Conservation (phyloP, 2,329 filamentous ascomycete species). For the Claviceps arundinis region DNA sequence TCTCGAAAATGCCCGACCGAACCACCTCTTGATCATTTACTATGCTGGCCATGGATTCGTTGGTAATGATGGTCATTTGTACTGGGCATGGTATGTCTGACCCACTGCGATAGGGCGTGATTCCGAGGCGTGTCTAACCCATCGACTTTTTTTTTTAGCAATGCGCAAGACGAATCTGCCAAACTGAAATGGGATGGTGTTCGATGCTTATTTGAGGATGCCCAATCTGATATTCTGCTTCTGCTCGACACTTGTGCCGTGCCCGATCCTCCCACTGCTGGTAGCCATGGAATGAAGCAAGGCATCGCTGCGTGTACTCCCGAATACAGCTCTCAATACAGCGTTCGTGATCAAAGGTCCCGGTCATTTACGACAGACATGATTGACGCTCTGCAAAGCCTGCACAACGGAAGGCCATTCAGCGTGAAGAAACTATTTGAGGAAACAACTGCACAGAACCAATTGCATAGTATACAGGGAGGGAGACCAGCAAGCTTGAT, state of each 20-base stretch:
- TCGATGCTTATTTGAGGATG: slow-evolving; percentile 48
- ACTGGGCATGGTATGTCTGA: slow-evolving; percentile 51
- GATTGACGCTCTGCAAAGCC: slow-evolving; percentile 39
- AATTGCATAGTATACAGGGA: slow-evolving; percentile 30
- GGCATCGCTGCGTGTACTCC: slow-evolving; percentile 45
- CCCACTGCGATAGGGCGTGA: not conserved
- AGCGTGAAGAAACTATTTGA: slow-evolving; percentile 43
- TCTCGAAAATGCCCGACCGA: slow-evolving; percentile 41
- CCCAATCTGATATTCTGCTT: slow-evolving; percentile 48
- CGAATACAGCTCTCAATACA: slow-evolving; percentile 35
- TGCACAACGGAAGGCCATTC: slow-evolving; percentile 41
- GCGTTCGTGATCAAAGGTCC: slow-evolving; percentile 27
- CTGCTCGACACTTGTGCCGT: slow-evolving; percentile 48
- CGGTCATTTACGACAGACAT: slow-evolving; percentile 46
- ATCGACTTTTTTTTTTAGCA: slow-evolving; percentile 26
- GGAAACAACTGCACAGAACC: slow-evolving; percentile 34
- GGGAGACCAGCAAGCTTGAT: slow-evolving; percentile 32
- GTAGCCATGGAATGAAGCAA: slow-evolving; percentile 46
- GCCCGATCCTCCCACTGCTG: slow-evolving; percentile 35
- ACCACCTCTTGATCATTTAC: slow-evolving; percentile 51
- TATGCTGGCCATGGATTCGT: slow-evolving; percentile 50
- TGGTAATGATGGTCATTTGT: slow-evolving; percentile 46
- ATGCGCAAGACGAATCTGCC: slow-evolving; percentile 41
- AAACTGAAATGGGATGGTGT: slow-evolving; percentile 52
- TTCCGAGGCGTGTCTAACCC: slow-evolving; percentile 20